Evolutionary conservation across 2,329 filamentous ascomycete species (phyloP).

Genomic region (Achaetomium macrosporum): DNA sequence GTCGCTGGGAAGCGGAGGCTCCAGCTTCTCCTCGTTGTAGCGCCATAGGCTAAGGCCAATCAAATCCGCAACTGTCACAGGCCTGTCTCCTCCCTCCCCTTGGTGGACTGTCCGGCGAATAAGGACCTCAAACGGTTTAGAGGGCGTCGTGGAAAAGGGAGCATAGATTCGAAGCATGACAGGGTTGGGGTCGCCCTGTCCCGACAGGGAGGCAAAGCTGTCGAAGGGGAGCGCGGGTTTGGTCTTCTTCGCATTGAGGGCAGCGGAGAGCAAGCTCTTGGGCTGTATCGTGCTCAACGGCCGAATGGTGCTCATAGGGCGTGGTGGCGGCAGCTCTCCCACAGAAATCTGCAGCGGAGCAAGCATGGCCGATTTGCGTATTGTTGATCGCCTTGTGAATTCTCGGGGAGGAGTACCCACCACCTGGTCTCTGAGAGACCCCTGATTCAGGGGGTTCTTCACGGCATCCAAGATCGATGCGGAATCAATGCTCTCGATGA

Average conservation of each 20-base stretch:
- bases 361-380: conserved; percentile 54
- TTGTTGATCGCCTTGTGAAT: conserved; percentile 57
- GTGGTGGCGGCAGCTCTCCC: conserved; percentile 63
- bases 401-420: conserved; percentile 60
- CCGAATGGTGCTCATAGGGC: conserved; percentile 58
- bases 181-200: conserved; percentile 71
- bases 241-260: conserved; percentile 65
- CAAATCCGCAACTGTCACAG: conserved; percentile 71
- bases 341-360: conserved; percentile 49
- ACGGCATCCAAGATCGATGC: conserved; percentile 63
- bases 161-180: conserved; percentile 72
- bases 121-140: conserved; percentile 64
- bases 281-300: conserved; percentile 64
- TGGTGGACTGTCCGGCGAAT: conserved; percentile 65
- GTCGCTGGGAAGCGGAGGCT: conserved; percentile 57
- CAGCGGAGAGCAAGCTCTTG: conserved; percentile 64
- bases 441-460: conserved; percentile 48
- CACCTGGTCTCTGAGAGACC: conserved; percentile 50
- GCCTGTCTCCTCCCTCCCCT: conserved; percentile 54
- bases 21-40: conserved; percentile 69
- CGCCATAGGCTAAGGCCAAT: conserved; percentile 74
- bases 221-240: conserved; percentile 68
- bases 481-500: conserved; percentile 63
- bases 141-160: conserved; percentile 60
- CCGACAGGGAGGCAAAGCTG: conserved; percentile 68